Percentiles rank a stretch among this genome's conserved stretches.
Evolutionary conservation across 768 basidiomycete genomes (phyloP).

Genomic region (Amanita polypyramis): DNA sequence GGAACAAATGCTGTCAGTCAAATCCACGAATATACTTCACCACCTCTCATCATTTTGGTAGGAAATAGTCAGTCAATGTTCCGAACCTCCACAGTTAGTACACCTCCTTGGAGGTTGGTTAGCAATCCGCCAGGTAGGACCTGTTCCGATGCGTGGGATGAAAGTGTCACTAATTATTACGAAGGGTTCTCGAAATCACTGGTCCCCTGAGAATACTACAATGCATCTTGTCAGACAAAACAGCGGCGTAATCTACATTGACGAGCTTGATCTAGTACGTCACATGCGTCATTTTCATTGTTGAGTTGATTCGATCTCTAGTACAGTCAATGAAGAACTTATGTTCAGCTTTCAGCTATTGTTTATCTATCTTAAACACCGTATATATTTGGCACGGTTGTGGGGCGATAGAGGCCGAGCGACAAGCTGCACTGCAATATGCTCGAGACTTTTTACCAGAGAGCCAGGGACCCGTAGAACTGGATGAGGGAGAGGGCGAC

Average conservation of each 20-base stretch:
- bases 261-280: conserved; percentile 63
- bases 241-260: conserved; percentile 44
- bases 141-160: not conserved
- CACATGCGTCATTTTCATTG: conserved; percentile 3
- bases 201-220: conserved; percentile 71
- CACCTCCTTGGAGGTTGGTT: conserved; percentile 56
- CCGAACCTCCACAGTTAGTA: conserved; percentile 56
- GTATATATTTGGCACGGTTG: conserved; percentile 78
- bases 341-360: conserved; percentile 82
- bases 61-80: conserved; percentile 43
- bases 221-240: conserved; percentile 64
- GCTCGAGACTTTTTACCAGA: conserved; percentile 34
- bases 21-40: not conserved
- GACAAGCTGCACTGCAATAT: conserved; percentile 52
- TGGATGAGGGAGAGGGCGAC: conserved; percentile 56
- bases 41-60: conserved; percentile 11
- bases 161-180: conserved; percentile 4
- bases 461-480: conserved; percentile 35
- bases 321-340: conserved; percentile 50
- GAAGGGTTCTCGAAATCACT: conserved; percentile 62
- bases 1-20: conserved; percentile 48
- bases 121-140: conserved; percentile 61
- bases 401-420: conserved; percentile 52
- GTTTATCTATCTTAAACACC: conserved; percentile 56
- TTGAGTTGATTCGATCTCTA: conserved; percentile 5